A percentile compares a stretch with the other conserved stretches of the same genome.
Evolutionary conservation across 805 yeast species (phyloP).

Genomic region (Ogataea trehaloabstinens): DNA sequence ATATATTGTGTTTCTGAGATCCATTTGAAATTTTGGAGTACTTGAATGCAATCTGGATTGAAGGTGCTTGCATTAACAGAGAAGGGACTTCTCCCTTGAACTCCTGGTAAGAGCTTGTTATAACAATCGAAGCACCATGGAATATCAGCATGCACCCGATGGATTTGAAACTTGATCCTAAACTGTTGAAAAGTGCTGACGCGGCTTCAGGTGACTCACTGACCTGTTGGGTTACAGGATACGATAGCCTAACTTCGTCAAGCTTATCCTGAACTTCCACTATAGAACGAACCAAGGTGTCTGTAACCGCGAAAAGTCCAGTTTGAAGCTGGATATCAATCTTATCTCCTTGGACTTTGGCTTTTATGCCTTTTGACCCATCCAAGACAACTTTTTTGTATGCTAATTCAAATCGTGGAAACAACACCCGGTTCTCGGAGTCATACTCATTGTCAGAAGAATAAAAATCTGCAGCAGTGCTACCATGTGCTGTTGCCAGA

Average conservation of each 20-base stretch:
- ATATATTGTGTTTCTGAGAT: constrained; percentile 41
- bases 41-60: constrained; percentile 55
- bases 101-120: constrained; percentile 45
- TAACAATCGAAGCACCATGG: constrained; percentile 65
- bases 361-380: constrained; percentile 37
- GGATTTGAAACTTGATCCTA: constrained; percentile 22
- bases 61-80: constrained; percentile 71
- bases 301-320: constrained; percentile 52
- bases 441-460: constrained; percentile 44
- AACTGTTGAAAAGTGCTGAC: constrained; percentile 23
- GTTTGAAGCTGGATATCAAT: constrained; percentile 66
- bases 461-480: constrained; percentile 44
- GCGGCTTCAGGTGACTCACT: constrained; percentile 10
- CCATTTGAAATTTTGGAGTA: constrained; percentile 43
- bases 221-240: constrained; percentile 1
- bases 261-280: constrained; percentile 30
- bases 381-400: constrained; percentile 31
- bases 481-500: constrained; percentile 68
- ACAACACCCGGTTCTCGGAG: constrained; percentile 58
- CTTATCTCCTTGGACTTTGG: constrained; percentile 63
- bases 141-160: constrained; percentile 54
- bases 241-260: constrained; percentile 4
- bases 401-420: constrained; percentile 65
- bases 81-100: constrained; percentile 43
- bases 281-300: constrained; percentile 47